These are phyloP conservation scores for Plectosphaerella cucumerina DNA, from an alignment of 2,329 filamentous ascomycete genomes.

Conservation along the genomic window DNA sequence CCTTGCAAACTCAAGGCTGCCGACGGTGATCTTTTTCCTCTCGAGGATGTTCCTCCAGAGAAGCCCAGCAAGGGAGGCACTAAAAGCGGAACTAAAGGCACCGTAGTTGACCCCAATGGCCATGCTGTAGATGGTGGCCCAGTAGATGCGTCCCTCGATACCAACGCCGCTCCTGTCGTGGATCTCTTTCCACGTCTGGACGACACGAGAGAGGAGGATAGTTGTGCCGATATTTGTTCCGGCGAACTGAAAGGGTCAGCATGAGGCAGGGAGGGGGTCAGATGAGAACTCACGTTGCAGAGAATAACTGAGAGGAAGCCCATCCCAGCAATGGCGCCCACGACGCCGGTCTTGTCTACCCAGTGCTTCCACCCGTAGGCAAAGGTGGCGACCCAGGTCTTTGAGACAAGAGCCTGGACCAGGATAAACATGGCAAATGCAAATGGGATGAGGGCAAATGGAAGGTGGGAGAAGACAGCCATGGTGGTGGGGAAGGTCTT, in stretches of 20 bases:
- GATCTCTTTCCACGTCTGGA: conserved; percentile 64
- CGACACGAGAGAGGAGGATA: conserved; percentile 65
- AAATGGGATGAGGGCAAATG: conserved; percentile 65
- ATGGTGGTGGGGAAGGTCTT: conserved; percentile 68
- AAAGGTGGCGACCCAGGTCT: conserved; percentile 70
- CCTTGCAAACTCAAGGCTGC: conserved; percentile 59
- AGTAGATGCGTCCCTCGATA: conserved; percentile 63
- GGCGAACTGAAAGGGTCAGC: conserved; percentile 51
- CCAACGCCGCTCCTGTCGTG: conserved; percentile 37
- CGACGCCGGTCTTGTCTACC: conserved; percentile 63
- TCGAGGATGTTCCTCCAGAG: conserved; percentile 67
- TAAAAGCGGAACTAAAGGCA: conserved; percentile 68
- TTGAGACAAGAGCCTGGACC: conserved; percentile 66
- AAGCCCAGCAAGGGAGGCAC: conserved; percentile 65
- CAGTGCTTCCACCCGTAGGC: conserved; percentile 70
- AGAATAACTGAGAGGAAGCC: conserved; percentile 65
- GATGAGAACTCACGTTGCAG: conserved; percentile 57
- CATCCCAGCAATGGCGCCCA: conserved; percentile 68
- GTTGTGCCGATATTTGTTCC: conserved; percentile 75
- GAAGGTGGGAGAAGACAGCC: conserved; percentile 62
- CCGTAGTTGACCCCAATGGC: conserved; percentile 71
- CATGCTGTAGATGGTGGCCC: conserved; percentile 71
- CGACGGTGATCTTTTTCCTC: conserved; percentile 63
- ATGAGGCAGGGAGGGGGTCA: not conserved
- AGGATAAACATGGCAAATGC: conserved; percentile 71